A percentile compares a stretch with the other conserved stretches of the same genome.
Conservation (phyloP, 768 basidiomycete species). For the Xerocomellus dryophilus region DNA sequence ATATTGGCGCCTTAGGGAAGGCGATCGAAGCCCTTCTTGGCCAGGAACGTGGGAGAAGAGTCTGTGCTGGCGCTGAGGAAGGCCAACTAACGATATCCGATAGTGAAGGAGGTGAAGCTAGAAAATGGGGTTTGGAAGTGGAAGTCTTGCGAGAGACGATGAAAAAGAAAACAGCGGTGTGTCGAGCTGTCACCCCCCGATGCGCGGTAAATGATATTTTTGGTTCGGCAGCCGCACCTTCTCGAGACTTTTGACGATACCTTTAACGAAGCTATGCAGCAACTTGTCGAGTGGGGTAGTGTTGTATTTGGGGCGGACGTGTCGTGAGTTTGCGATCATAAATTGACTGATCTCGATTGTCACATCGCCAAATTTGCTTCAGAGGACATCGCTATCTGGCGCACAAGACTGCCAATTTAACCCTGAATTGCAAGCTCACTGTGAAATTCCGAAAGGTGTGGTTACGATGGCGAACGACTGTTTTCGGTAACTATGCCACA, state of each 20-base stretch:
- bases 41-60: slow-evolving; percentile 57
- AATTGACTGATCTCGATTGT: slow-evolving; percentile 22
- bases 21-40: slow-evolving; percentile 63
- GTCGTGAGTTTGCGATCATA: slow-evolving; percentile 48
- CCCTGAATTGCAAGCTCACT: slow-evolving; percentile 60
- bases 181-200: slow-evolving; percentile 22
- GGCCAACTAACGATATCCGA: slow-evolving; percentile 31
- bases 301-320: slow-evolving; percentile 63
- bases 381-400: slow-evolving; percentile 77
- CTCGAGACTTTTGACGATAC: slow-evolving; percentile 63
- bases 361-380: slow-evolving; percentile 21
- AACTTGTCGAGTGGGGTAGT: slow-evolving; percentile 71
- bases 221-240: slow-evolving; percentile 48
- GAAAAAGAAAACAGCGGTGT: slow-evolving; percentile 55
- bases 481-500: slow-evolving; percentile 49
- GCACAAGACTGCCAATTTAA: slow-evolving; percentile 65
- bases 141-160: slow-evolving; percentile 53
- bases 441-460: slow-evolving; percentile 67
- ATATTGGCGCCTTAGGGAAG: slow-evolving; percentile 73
- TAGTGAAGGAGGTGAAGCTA: slow-evolving; percentile 65
- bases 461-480: slow-evolving; percentile 61
- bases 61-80: slow-evolving; percentile 56
- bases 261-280: slow-evolving; percentile 76
- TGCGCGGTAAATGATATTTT: slow-evolving; percentile 18
- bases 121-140: slow-evolving; percentile 71